Base-by-base conservation (phyloP, 129 eudicot species). In the Helichrysum umbraculigerum region DNA sequence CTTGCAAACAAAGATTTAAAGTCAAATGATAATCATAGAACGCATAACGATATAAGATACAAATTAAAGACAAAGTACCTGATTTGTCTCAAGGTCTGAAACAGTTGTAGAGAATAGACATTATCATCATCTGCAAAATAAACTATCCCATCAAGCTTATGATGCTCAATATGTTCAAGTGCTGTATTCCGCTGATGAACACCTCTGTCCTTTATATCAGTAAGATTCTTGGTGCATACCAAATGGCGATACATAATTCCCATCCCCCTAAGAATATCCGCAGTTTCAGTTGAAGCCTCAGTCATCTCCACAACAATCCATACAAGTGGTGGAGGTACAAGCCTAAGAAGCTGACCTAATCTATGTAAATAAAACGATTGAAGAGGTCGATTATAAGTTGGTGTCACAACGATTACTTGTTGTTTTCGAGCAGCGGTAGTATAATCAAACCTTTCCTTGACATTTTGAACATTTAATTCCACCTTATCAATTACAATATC, bases 231-330 rank as follows among this genome's bases (percentile, higher is more conserved):
- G 35, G 29, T 30, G 64, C 97, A 88, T 28, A 94, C 97, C 79
- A 93, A 75, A 81, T 93, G 98, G 52, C 97, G 83, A 68, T 91
- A 87, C 96, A 91, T 87, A 25, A 89, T 83, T 6, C 97, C 98
- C 63, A 82, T 84, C 35, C 86, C 93, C 86, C 98, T 88, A 75
- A 94, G 83, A 28, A 91, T 77, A 59, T 89, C 90, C 0, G 97
- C 96, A 21, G 98, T 94, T 72, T 89, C 96, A 37, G 76, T 41
- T 6, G 98, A 88, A 5, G 88, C 96, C 7, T 28, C 80, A 76
- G 81, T 79, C 97, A 94, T 87, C 88, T 94, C 98, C 61, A 94
- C 96, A 63, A 94, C 98, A 77, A 94, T 89, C 98, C 98, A 94
- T 78, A 89, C 14, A 63, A 94, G 67, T 0, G 97, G 98, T 0